phyloP scores from a whole-genome alignment of 306 rosid genomes.

The Crotalaria pallida region DNA sequence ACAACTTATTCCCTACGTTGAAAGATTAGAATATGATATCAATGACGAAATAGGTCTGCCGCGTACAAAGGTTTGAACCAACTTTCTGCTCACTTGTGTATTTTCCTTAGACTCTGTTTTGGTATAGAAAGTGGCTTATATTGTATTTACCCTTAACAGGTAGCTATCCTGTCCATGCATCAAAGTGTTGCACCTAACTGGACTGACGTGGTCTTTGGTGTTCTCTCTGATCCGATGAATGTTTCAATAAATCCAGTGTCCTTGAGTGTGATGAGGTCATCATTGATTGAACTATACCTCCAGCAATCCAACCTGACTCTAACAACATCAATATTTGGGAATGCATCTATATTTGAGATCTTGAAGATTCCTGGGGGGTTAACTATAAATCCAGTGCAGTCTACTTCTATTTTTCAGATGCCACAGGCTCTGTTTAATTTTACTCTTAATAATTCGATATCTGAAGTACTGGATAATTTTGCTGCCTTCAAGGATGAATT shows the following conservation, averaged over 20 bases:
- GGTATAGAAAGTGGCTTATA: conserved; percentile 23
- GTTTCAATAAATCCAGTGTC: conserved; percentile 57
- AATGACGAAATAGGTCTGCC: conserved; percentile 71
- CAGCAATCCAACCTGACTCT: conserved; percentile 68
- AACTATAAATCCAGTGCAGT: conserved; percentile 65
- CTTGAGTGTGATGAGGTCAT: conserved; percentile 68
- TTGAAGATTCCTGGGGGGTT: conserved; percentile 72
- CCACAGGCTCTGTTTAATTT: conserved; percentile 76
- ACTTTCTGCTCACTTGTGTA: conserved; percentile 3
- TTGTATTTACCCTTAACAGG: conserved; percentile 43
- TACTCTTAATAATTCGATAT: conserved; percentile 66
- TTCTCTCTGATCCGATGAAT: conserved; percentile 65
- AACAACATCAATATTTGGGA: conserved; percentile 64
- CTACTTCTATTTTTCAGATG: conserved; percentile 56
- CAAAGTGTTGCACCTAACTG: conserved; percentile 44
- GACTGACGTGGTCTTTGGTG: conserved; percentile 70
- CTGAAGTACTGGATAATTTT: conserved; percentile 54
- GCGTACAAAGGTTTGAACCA: conserved; percentile 53
- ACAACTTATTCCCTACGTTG: conserved; percentile 64
- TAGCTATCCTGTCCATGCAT: conserved; percentile 73
- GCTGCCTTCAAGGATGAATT: conserved; percentile 57
- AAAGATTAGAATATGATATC: conserved; percentile 72
- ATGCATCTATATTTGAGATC: conserved; percentile 62
- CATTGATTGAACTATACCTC: conserved; percentile 67
- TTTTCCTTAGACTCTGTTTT: neutral